These are phyloP conservation scores for Ballota nigra DNA, from an alignment of 257 asterid species.

Conservation along the genomic window DNA sequence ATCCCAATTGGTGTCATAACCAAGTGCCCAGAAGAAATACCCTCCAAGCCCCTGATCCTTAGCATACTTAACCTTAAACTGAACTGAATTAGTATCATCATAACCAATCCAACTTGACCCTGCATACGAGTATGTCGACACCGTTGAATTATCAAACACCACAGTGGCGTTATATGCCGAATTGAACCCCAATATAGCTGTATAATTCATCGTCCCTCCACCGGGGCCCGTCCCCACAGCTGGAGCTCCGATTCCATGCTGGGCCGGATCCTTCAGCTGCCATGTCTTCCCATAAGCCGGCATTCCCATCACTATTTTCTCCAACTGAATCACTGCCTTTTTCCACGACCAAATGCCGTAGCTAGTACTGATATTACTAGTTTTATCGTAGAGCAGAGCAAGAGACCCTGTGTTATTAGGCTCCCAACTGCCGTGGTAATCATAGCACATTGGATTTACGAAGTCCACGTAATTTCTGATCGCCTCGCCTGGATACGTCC, in stretches of 20 bases:
- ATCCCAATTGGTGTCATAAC: slow-evolving; percentile 54
- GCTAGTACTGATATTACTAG: slow-evolving; percentile 58
- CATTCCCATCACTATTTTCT: slow-evolving; percentile 58
- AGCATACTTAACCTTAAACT: slow-evolving; percentile 48
- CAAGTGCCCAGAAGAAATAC: slow-evolving; percentile 76
- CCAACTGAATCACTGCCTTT: neutral
- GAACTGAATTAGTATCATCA: slow-evolving; percentile 43
- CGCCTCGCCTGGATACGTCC: slow-evolving; percentile 36
- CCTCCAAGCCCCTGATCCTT: slow-evolving; percentile 64
- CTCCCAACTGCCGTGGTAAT: slow-evolving; percentile 55
- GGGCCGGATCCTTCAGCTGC: slow-evolving; percentile 53
- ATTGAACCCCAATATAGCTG: slow-evolving; percentile 42
- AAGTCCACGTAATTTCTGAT: slow-evolving; percentile 42
- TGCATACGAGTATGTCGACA: slow-evolving; percentile 56
- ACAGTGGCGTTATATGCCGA: slow-evolving; percentile 35
- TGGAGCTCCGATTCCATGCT: slow-evolving; percentile 60
- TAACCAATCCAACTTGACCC: slow-evolving; percentile 68
- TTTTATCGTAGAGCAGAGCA: slow-evolving; percentile 49
- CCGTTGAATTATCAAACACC: slow-evolving; percentile 46
- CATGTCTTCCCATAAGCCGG: slow-evolving; percentile 65
- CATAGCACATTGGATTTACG: slow-evolving; percentile 41
- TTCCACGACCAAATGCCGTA: slow-evolving; percentile 62
- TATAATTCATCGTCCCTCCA: slow-evolving; percentile 44
- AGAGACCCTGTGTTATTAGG: slow-evolving; percentile 50
- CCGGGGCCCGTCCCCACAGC: slow-evolving; percentile 65